Base-by-base conservation (phyloP, 2,329 filamentous ascomycete species). In the Verticillium dahliae region DNA sequence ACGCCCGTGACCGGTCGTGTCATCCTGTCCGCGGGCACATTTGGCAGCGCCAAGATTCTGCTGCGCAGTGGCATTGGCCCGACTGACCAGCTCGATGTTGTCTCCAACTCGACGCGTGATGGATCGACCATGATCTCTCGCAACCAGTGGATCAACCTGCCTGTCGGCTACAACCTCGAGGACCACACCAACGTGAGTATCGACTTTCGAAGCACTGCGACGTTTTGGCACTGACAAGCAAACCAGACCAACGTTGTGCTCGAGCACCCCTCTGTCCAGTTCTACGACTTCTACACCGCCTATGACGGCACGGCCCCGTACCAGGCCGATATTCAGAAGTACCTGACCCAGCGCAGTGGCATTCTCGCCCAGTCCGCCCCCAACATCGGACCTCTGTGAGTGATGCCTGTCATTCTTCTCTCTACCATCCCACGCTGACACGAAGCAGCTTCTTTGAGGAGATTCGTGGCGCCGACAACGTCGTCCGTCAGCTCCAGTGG, bases 11-110 rank as follows among this genome's bases (percentile, higher is more conserved):
- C 81, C 13, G 89, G 89, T 10, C 83, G 87, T 59, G 87, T 91
- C 55, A 83, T 91, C 66, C 75, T 91, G 37, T 83, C 89, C 18
- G 84, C 87, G 1, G 89, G 89, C 57, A 78, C 88, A 1, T 90
- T 91, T 64, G 87, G 87, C n/a, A 86, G 86, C 1, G 79, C 87
- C 14, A 89, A 89, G 73, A 76, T 92, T 57, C 80, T 91, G 2
- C 79, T 90, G 73, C 81, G 87, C 68, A 88, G 85, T 57, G 79
- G 89, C 66, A 91, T 90, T 65, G 89, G 88, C 4, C 87, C 86
- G 27, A 72, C 75, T 75, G 80, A 85, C 77, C 76, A 90, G 69
- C 77, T 87, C 31, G 70, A 77, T 22, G 70, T 85, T 13, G 83
- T 86, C 35, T 73, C 80, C 57, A 72, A 69, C 59, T 83, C 81